These are phyloP conservation scores for Fraxinus xanthoxyloides DNA, from an alignment of 305 asterid species.

Conservation along the genomic window DNA sequence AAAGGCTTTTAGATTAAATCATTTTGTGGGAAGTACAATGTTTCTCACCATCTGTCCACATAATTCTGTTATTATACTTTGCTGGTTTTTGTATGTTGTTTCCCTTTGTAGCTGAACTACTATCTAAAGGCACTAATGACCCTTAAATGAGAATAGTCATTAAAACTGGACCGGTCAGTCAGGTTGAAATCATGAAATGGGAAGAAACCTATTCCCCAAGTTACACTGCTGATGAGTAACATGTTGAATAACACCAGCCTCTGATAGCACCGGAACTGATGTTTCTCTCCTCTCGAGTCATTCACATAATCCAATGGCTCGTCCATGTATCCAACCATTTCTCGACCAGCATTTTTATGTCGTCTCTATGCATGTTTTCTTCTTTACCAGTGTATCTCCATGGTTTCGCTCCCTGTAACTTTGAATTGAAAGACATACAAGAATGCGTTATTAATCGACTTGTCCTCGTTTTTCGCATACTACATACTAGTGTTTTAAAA, in stretches of 20 bases:
- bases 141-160: neutral
- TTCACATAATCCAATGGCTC: slow-evolving; percentile 10
- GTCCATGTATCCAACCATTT: slow-evolving; percentile 19
- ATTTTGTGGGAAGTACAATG: neutral
- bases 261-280: neutral
- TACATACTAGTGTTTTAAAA: no score
- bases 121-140: neutral
- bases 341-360: slow-evolving; percentile 17
- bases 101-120: neutral
- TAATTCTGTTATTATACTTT: neutral
- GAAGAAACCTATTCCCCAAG: neutral
- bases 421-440: neutral
- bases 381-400: slow-evolving; percentile 20
- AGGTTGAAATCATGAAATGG: neutral
- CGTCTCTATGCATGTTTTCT: slow-evolving; percentile 22
- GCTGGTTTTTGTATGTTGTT: neutral
- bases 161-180: neutral
- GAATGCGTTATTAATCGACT: neutral
- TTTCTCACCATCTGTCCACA: neutral
- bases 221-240: no score
- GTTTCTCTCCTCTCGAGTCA: neutral
- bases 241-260: neutral
- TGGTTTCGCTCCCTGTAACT: slow-evolving; percentile 16
- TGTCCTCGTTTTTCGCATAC: neutral
- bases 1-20: neutral